Evolutionary conservation across 2,329 filamentous ascomycete genomes (phyloP).

Genomic region (Penicillium paneum): DNA sequence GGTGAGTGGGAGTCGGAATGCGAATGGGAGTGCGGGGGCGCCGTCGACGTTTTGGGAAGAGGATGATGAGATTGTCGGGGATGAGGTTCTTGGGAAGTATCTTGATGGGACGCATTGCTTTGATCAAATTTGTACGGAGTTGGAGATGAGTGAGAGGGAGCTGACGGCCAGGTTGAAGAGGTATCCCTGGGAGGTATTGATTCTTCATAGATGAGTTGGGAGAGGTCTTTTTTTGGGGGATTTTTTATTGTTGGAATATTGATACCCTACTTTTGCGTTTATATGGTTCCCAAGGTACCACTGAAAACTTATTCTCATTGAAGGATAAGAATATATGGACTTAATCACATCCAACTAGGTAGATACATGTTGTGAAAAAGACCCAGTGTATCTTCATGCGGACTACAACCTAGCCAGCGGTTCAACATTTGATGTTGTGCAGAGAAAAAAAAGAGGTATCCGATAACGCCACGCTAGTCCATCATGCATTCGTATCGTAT

Average conservation of each 20-base stretch:
- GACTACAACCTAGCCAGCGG: not conserved
- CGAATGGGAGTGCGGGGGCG: slow-evolving; percentile 8
- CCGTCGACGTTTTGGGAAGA: slow-evolving; percentile 28
- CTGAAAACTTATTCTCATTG: not conserved
- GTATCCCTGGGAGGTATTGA: slow-evolving; percentile 45
- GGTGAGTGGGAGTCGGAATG: slow-evolving; percentile 27
- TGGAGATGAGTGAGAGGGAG: slow-evolving; percentile 49
- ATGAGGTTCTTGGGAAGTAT: slow-evolving; percentile 40
- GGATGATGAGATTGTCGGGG: slow-evolving; percentile 32
- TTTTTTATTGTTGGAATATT: not conserved
- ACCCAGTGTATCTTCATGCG: not conserved
- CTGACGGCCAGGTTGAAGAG: slow-evolving; percentile 43
- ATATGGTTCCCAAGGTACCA: not conserved
- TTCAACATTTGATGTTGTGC: not conserved
- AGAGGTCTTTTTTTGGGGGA: not conserved
- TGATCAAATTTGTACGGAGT: slow-evolving; percentile 51
- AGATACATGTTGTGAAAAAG: not conserved
- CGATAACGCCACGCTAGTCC: slow-evolving; percentile 18
- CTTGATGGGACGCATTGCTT: slow-evolving; percentile 50
- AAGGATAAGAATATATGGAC: not conserved
- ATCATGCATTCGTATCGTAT: slow-evolving; percentile 22
- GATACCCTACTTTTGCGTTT: slow-evolving; percentile 6
- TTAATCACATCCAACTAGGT: not conserved
- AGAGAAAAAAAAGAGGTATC: slow-evolving; percentile 9
- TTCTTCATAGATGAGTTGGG: slow-evolving; percentile 43